Conservation (phyloP, 148 eudicot species). For the Rhododendron ovatum region DNA sequence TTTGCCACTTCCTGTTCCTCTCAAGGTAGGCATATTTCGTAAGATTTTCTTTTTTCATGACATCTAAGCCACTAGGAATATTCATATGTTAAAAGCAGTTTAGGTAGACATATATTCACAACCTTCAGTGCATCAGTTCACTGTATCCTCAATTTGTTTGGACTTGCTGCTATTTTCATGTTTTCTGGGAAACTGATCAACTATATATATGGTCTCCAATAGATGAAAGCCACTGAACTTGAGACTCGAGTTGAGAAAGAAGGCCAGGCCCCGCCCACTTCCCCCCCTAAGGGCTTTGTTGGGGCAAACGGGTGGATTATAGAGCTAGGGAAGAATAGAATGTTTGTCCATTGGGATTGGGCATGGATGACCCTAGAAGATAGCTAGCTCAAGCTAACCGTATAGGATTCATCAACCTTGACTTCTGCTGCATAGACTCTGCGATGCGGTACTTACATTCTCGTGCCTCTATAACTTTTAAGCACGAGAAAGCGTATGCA, state of each 20-base stretch:
- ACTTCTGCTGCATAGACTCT: neutral
- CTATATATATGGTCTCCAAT: neutral
- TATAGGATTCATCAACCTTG: neutral
- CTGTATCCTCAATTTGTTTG: neutral
- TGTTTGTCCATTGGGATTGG: neutral
- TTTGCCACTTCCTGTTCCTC: slow-evolving; percentile 79
- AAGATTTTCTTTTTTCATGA: neutral
- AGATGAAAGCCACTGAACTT: neutral
- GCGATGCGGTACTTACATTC: neutral
- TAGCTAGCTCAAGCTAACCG: neutral
- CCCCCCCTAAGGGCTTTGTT: neutral
- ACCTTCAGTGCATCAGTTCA: neutral
- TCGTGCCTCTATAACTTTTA: neutral
- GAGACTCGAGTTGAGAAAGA: neutral
- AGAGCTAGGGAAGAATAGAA: neutral
- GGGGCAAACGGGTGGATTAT: neutral
- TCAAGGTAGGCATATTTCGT: slow-evolving; percentile 51
- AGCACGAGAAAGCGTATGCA: neutral
- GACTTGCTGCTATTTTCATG: neutral
- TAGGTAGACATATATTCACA: neutral
- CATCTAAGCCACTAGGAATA: neutral
- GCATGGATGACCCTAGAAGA: neutral
- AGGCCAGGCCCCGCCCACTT: neutral
- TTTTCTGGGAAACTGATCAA: neutral
- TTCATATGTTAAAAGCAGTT: neutral